Conservation (phyloP, 805 yeast species). For the Ogataea nitratoaversa region DNA sequence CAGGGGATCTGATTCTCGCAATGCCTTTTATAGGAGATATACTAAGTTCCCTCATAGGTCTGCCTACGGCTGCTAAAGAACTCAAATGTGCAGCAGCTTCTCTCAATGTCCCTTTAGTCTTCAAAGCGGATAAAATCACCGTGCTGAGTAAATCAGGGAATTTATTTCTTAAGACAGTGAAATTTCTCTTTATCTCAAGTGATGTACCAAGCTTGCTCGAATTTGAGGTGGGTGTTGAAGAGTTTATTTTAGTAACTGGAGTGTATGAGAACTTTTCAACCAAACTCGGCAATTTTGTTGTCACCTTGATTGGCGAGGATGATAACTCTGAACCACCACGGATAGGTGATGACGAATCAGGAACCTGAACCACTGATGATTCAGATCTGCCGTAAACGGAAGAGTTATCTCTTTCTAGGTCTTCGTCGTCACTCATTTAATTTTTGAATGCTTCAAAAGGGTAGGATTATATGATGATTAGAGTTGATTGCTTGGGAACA, state of each 20-base stretch:
- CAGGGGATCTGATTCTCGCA: conserved; percentile 11
- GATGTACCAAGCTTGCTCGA: conserved; percentile 15
- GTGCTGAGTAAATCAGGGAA: conserved; percentile 30
- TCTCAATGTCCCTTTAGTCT: conserved; percentile 27
- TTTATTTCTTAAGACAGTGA: conserved; percentile 27
- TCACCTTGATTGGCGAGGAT: conserved; percentile 21
- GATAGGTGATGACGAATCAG: conserved; percentile 46
- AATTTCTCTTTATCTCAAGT: conserved; percentile 25
- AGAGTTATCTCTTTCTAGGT: too few species aligned
- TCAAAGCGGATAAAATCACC: conserved; percentile 29
- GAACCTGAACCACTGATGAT: conserved; percentile 41
- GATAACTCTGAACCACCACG: conserved; percentile 9
- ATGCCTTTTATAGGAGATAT: conserved; percentile 8
- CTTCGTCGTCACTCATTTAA: conserved; percentile 16
- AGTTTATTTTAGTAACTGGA: conserved; percentile 5
- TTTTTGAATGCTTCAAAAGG: too few species aligned
- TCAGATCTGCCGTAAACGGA: conserved; percentile 6
- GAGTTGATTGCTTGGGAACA: too few species aligned
- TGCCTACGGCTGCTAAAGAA: conserved; percentile 15
- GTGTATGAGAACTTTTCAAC: conserved; percentile 41
- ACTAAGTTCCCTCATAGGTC: too few species aligned
- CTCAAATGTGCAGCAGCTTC: conserved; percentile 29
- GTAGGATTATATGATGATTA: too few species aligned
- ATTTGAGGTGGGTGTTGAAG: too few species aligned
- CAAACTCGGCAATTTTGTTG: conserved; percentile 30